Conservation (phyloP, 225 moss, liverwort and hornwort species). For the Marchantia paleacea region DNA sequence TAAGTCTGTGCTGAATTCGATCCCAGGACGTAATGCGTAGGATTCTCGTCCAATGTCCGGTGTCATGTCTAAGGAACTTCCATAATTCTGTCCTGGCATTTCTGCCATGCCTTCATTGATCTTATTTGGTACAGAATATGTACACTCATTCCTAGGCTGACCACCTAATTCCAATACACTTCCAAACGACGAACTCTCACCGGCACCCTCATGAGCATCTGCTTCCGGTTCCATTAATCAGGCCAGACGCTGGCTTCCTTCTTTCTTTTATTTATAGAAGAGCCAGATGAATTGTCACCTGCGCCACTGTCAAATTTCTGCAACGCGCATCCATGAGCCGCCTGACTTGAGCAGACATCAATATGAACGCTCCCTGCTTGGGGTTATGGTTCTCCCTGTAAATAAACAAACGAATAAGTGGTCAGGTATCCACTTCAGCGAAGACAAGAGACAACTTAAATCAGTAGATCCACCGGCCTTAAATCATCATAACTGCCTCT, state of each 20-base stretch:
- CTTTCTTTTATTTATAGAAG: background rate
- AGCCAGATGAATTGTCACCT: background rate
- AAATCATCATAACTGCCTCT: too few relatives aligned
- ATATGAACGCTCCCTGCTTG: background rate
- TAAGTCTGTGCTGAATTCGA: slow-evolving; percentile 38
- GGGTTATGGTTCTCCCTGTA: background rate
- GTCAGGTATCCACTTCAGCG: background rate
- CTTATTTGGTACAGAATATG: background rate
- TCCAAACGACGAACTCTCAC: background rate
- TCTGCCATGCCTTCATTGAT: background rate
- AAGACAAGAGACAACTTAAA: too few relatives aligned
- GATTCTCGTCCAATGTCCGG: slow-evolving; percentile 26
- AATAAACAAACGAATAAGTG: background rate
- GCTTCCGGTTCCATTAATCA: slow-evolving; percentile 5
- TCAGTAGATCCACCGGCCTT: too few relatives aligned
- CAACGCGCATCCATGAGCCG: background rate
- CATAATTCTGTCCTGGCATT: slow-evolving; percentile 2
- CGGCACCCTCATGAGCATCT: background rate
- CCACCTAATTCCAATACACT: background rate
- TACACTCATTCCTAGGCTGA: background rate
- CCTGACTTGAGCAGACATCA: background rate
- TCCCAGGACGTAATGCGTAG: slow-evolving; percentile 22
- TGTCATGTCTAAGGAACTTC: slow-evolving; percentile 20
- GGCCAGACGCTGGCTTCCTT: background rate
- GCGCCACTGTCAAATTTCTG: background rate